A percentile compares a stretch with the other conserved stretches of the same genome.
These are phyloP conservation scores for Lophium mytilinum DNA, from an alignment of 495 filamentous ascomycete genomes.

Conservation along the genomic window DNA sequence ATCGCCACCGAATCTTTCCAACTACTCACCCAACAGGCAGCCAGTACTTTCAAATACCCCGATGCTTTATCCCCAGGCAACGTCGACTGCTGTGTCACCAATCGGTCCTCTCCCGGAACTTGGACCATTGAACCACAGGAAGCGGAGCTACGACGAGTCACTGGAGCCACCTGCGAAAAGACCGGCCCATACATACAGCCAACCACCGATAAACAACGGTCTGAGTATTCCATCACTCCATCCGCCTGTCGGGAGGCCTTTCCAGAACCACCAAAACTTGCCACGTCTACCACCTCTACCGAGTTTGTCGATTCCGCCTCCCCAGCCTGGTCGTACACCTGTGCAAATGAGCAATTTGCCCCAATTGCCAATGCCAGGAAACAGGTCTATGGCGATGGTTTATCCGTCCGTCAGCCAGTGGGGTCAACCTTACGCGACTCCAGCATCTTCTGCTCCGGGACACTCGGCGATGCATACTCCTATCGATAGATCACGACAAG, in stretches of 20 bases:
- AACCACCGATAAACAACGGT: constrained; percentile 27
- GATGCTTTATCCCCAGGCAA: constrained; percentile 36
- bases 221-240: constrained; percentile 25
- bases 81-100: constrained; percentile 43
- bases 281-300: constrained; percentile 53
- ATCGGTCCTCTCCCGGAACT: constrained; percentile 43
- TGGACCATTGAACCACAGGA: constrained; percentile 44
- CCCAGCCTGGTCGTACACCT: constrained; percentile 26
- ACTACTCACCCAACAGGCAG: constrained; percentile 25
- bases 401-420: constrained; percentile 43
- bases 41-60: constrained; percentile 27
- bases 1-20: constrained; percentile 38
- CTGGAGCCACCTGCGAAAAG: constrained; percentile 65
- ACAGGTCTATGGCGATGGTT: constrained; percentile 55
- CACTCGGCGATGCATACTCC: constrained; percentile 36
- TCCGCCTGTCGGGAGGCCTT: constrained; percentile 4
- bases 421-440: constrained; percentile 38
- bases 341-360: constrained; percentile 28
- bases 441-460: constrained; percentile 45
- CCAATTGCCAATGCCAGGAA: constrained; percentile 42
- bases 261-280: constrained; percentile 26
- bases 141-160: constrained; percentile 62
- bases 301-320: constrained; percentile 40
- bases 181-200: constrained; percentile 20
- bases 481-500: constrained; percentile 28